phyloP scores from a whole-genome alignment of 441 rosid species.

The Aleurites moluccanus region DNA sequence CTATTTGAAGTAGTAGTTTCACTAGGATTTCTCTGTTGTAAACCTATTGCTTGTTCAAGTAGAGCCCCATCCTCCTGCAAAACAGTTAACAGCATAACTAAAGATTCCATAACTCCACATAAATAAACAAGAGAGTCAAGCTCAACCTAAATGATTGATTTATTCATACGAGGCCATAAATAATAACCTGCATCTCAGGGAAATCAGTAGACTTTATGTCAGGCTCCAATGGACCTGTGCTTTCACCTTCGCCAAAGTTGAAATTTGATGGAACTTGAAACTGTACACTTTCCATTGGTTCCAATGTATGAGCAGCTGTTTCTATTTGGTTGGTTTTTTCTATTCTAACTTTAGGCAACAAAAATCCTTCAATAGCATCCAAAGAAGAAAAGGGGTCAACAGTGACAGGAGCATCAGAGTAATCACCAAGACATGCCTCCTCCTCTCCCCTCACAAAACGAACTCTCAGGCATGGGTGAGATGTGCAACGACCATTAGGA shows the following conservation, averaged over 20 bases:
- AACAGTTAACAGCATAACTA: slow-evolving; percentile 2
- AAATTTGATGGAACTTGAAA: slow-evolving; percentile 42
- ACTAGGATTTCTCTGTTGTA: slow-evolving; percentile 32
- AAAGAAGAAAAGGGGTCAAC: slow-evolving; percentile 84
- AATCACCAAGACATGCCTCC: slow-evolving; percentile 63
- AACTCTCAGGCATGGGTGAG: slow-evolving; percentile 74
- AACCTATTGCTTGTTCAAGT: slow-evolving; percentile 34
- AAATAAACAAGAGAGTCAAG: not conserved
- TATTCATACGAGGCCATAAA: not conserved
- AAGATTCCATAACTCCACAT: not conserved
- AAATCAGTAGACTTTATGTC: slow-evolving; percentile 41
- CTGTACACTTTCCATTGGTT: slow-evolving; percentile 40
- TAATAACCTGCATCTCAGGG: slow-evolving; percentile 57
- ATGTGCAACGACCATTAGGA: slow-evolving; percentile 56
- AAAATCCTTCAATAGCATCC: slow-evolving; percentile 64
- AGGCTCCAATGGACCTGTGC: slow-evolving; percentile 48
- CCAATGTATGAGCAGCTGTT: slow-evolving; percentile 37
- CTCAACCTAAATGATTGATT: not conserved
- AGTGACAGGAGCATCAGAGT: slow-evolving; percentile 51
- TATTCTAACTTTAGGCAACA: slow-evolving; percentile 60
- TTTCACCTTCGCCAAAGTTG: slow-evolving; percentile 47
- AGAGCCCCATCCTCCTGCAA: slow-evolving; percentile 44
- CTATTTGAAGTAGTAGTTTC: slow-evolving; percentile 32
- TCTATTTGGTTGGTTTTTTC: slow-evolving; percentile 38
- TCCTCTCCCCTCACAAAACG: slow-evolving; percentile 73